Percentiles rank a stretch among this genome's conserved stretches.
phyloP scores from a whole-genome alignment of 371 early-diverging fungal species.

The Blakeslea trispora region DNA sequence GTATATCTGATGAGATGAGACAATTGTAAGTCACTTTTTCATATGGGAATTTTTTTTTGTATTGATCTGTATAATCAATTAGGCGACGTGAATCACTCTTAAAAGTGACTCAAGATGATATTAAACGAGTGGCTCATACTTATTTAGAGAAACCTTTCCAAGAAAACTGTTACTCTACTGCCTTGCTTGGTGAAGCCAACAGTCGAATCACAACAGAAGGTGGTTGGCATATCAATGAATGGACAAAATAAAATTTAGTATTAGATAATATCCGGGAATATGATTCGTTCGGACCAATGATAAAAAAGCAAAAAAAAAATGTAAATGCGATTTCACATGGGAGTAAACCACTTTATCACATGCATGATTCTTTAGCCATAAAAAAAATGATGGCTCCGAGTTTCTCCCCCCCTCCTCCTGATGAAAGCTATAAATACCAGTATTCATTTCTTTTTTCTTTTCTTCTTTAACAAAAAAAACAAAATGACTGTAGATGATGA shows the following conservation, averaged over 20 bases:
- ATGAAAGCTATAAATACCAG: not conserved
- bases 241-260: not conserved
- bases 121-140: constrained; percentile 70
- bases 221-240: constrained; percentile 42
- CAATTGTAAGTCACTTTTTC: constrained; percentile 59
- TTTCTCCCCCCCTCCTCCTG: constrained; percentile 14
- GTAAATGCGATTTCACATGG: constrained; percentile 21
- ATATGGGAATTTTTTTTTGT: not conserved
- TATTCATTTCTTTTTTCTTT: constrained; percentile 1
- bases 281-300: constrained; percentile 3
- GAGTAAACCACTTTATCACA: constrained; percentile 17
- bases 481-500: constrained; percentile 49
- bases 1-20: constrained; percentile 83
- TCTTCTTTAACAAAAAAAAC: constrained; percentile 4
- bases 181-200: constrained; percentile 47
- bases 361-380: constrained; percentile 3
- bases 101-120: constrained; percentile 67
- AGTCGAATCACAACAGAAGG: constrained; percentile 32
- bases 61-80: constrained; percentile 7
- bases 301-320: constrained; percentile 12
- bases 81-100: constrained; percentile 80
- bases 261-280: not conserved
- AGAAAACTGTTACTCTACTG: constrained; percentile 31
- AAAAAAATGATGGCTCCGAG: constrained; percentile 14
- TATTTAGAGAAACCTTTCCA: constrained; percentile 55